Base-by-base conservation (phyloP, 345 rosid genomes). In the Murraya paniculata region DNA sequence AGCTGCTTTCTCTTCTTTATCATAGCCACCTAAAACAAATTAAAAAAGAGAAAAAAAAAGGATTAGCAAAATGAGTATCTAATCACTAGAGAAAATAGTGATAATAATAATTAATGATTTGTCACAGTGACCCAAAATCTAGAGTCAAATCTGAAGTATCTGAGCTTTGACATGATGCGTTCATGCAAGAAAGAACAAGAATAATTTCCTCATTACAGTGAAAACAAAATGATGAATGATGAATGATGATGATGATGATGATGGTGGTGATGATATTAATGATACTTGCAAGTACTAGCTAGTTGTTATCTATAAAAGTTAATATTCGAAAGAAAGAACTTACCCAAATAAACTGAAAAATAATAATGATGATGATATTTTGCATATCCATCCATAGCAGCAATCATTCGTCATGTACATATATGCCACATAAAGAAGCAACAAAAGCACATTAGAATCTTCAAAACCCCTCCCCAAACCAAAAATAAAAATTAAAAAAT, bases 1-100 rank as follows among this genome's bases (percentile, higher is more conserved):
- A 10, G 98, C 97, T 70, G 98, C 97, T 81, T 90, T 95, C 35
- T 95, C 98, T 81, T 95, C 98, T 76, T 89, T 93, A 84, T 95
- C 98, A 85, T 95, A 95, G 28, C 98, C 98, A 84, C 98, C 98
- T 93, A 36, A 3, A 64, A 58, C 57, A 80, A 65, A 61, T 36
- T 9, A 56, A 78, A 72, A 11, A 45, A 36, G 35, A 3, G 24
- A 57, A 25, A 30, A 35, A 35, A 30, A 35, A 24, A 35, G 2
- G 14, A 57, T 24, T 22, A 28, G 7, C 6, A 21, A 53, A 66
- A 64, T 72, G 6, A 33, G 68, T 70, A 36, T 58, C 50, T 71
- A 68, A 74, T 78, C 9, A 62, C n/a, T 21, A 21, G 24, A 56
- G 9, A 56, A n/a, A 56, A 62, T 13, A 28, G 33, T 24, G 31